Base-by-base conservation (phyloP, 129 eudicot genomes). In the Erigeron canadensis region DNA sequence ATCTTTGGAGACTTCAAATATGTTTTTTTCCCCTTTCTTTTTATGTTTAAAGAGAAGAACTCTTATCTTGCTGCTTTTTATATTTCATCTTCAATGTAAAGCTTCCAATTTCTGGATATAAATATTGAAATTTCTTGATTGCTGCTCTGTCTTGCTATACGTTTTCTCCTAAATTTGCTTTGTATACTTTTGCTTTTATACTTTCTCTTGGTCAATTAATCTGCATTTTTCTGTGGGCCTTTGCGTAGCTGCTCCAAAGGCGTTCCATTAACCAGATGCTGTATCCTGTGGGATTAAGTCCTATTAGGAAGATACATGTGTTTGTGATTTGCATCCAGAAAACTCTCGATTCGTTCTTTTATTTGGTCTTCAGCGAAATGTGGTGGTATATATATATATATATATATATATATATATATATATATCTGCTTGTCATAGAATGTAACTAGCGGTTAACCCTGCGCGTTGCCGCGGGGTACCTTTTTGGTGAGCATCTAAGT, bases 71-170 rank as follows among this genome's bases (percentile, higher is more conserved):
- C 41, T 76, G 67, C 5, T 54, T 51, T 57, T 81, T 72, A 41
- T 64, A 22, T 65, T 54, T 65, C 61, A 38, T 69, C 46, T 65
- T 65, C 28, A 57, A 65, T 79, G 82, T 79, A 79, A 79, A 64
- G 17, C 53, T 70, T 70, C 34, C 45, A 34, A 28, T 77, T 70
- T 77, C 42, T 50, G 15, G 76, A 56, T 42, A 58, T 10, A 15
- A 28, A 48, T 51, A 76, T 76, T 76, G 48, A 65, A 46, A 46
- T 48, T 75, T 56, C 66, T 59, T 73, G 65, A 75, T 72, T 76
- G 46, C n/a, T 69, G 59, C 40, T 40, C 5, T 6, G n/a, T 57
- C 34, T 58, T 41, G 51, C 21, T 28, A 39, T 5, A 28, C 3
- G n/a, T 5, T 61, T 39, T 76, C 59, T 17, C 8, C 8, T 56